phyloP scores from a whole-genome alignment of 1,139 yeast species.

The Geotrichum fermentans region DNA sequence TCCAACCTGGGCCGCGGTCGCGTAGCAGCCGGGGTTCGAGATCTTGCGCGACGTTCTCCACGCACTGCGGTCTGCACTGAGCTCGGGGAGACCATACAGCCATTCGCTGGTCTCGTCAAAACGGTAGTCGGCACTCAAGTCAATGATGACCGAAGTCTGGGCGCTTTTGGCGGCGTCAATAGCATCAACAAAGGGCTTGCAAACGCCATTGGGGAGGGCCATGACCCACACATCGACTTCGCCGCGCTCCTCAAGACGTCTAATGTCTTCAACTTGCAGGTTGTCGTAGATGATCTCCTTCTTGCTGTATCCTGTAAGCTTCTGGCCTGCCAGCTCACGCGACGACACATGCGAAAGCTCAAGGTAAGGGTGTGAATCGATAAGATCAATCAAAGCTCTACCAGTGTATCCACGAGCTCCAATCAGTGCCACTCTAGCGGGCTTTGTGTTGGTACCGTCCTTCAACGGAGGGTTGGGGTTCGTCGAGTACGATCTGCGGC shows the following conservation, averaged over 20 bases:
- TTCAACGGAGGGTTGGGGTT: slow-evolving; percentile 72
- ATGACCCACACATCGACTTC: slow-evolving; percentile 96
- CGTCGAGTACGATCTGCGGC: slow-evolving; percentile 32
- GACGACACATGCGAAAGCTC: slow-evolving; percentile 92
- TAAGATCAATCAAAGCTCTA: slow-evolving; percentile 79
- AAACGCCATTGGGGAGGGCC: slow-evolving; percentile 98
- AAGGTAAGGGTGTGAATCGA: slow-evolving; percentile 79
- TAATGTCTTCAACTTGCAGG: slow-evolving; percentile 81
- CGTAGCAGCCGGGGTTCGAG: slow-evolving; percentile 97
- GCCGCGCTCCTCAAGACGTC: slow-evolving; percentile 64
- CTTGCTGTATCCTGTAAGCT: slow-evolving; percentile 81
- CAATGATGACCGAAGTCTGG: slow-evolving; percentile 72
- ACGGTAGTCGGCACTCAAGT: slow-evolving; percentile 92
- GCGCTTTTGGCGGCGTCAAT: slow-evolving; percentile 56
- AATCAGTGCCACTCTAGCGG: slow-evolving; percentile 78
- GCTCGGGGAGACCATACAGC: slow-evolving; percentile 87
- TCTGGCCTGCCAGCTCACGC: slow-evolving; percentile 86
- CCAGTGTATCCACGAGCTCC: slow-evolving; percentile 99
- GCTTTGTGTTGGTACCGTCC: slow-evolving; percentile 55
- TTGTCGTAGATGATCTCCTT: slow-evolving; percentile 75
- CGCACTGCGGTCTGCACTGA: slow-evolving; percentile 50
- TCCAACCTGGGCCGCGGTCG: slow-evolving; percentile 94
- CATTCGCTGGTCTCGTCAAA: slow-evolving; percentile 84
- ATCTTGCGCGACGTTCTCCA: slow-evolving; percentile 77
- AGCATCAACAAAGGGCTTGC: slow-evolving; percentile 94